Evolutionary conservation across 106 monocot genomes (phyloP), one percentile per base, ranked within the genome.

Genomic region (Dendrobium huoshanense): DNA sequence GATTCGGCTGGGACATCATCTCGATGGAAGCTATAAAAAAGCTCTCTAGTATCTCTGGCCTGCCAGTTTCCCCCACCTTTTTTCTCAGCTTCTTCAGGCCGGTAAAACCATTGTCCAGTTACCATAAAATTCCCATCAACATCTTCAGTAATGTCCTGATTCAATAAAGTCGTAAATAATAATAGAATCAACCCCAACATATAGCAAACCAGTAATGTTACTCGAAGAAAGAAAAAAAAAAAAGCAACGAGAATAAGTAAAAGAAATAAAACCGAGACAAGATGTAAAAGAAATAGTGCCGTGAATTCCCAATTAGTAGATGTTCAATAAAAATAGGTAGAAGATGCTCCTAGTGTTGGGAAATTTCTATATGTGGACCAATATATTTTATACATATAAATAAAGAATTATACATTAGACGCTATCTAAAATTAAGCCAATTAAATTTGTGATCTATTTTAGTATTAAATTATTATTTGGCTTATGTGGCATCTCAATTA

Each of bases 1-100:
- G 95, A 92, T 88, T 99, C 98, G 29, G 95, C 95, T 31, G 98
- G 98, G 4, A 99, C 98, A 11, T 95, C 89, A 79, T 99, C 98
- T 24, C 89, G 85, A 86, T 99, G 98, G 58, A 95, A 95, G 82
- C 98, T 99, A 67, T 99, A 99, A 80, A 95, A 95, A 6, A 99
- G 85, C 75, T 95, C 95, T 77, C 98, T 80, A 1, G 92, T 90
- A 79, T 99, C 98, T 20, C 77, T 84, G 76, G 88, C 44, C 80
- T 85, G 85, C 92, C 92, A 99, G 81, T 75, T 88, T 27, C 98
- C 98, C 31, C 97, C 94, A 44, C 88, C 95, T 77, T 91, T 95
- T 83, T 81, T 95, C 41, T 88, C 91, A 68, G 95, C 95, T 86
- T 99, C 98, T 81, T 99, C 98, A 48, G 98, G 98, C 56, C 98